Base-by-base conservation (phyloP, 108 stramenopile species). In the Skeletonema tropicum region DNA sequence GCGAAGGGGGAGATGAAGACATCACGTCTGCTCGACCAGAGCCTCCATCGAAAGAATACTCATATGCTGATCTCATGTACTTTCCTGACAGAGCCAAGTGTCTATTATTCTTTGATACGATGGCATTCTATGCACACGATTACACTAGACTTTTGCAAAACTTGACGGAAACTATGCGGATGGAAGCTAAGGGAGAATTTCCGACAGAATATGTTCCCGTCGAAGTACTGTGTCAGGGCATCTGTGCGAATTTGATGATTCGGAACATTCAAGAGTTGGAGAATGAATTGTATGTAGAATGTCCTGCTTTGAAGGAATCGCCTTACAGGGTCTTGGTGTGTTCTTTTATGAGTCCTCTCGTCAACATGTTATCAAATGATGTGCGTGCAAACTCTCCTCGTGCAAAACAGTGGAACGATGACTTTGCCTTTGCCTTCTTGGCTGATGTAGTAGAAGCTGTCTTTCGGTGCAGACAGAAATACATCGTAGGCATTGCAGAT, bases 41-140 rank as follows among this genome's bases (percentile, higher is more conserved):
- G 9, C 21, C 60, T 14, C 23, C 30, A 15, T 6, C 60, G 6
- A 35, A 61, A 61, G 23, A 31, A 32, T 61, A 61, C 36, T 61
- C 60, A 19, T 35, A 36, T 61, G 4, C 31, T n/a, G 60, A 61
- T 25, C 36, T 61, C 15, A 17, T 61, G 15, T 9, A 15, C n/a
- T 61, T 61, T 21, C 60, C 60, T n/a, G 19, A 19, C 2, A 2
- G 8, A n/a, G 7, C 60, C 14, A 61, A 61, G 30, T 61, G 60
- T 17, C 60, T 61, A 35, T 61, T 61, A n/a, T n/a, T 61, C 35
- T 61, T 61, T 35, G 60, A 61, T 32, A 36, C 60, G 6, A 61
- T 61, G 60, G 60, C 60, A 36, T 61, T 31, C 8, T 29, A 61
- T 35, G 60, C 60, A 5, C 60, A 61, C 60, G 8, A 19, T 3